phyloP scores from a whole-genome alignment of 345 rosid genomes.

The Syzygium jambos region DNA sequence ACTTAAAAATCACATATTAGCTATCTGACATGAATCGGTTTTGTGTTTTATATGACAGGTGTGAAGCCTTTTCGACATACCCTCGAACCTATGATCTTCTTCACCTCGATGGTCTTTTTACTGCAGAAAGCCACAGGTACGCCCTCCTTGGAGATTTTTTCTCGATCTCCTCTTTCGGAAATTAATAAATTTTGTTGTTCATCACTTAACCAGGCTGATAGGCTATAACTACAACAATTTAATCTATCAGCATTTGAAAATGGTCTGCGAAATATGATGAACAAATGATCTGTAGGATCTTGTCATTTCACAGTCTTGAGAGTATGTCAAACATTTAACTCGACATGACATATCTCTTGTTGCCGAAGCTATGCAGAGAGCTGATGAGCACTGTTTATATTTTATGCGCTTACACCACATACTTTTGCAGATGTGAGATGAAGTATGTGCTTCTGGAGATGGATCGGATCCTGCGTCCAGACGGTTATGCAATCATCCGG shows the following conservation, averaged over 20 bases:
- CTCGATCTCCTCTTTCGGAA: background rate
- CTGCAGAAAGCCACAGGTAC: constrained; percentile 90
- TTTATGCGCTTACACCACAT: background rate
- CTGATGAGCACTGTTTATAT: background rate
- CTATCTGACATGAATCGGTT: background rate
- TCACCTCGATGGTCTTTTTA: constrained; percentile 83
- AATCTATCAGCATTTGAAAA: background rate
- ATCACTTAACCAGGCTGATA: background rate
- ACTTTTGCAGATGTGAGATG: constrained; percentile 64
- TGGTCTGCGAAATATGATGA: background rate
- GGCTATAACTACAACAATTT: background rate
- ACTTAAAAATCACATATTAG: background rate
- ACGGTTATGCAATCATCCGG: constrained; percentile 59
- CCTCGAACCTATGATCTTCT: constrained; percentile 96
- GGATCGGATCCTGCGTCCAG: constrained; percentile 84
- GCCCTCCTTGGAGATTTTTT: background rate
- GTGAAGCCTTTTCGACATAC: constrained; percentile 95
- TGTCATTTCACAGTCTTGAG: background rate
- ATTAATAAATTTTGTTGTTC: background rate
- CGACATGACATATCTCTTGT: background rate
- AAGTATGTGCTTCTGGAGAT: constrained; percentile 83
- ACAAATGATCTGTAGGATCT: background rate
- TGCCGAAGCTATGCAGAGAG: background rate
- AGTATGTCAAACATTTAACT: background rate
- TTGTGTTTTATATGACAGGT: constrained; percentile 45